Conservation (phyloP, 768 basidiomycete genomes). For the Pleurotus sapidus region DNA sequence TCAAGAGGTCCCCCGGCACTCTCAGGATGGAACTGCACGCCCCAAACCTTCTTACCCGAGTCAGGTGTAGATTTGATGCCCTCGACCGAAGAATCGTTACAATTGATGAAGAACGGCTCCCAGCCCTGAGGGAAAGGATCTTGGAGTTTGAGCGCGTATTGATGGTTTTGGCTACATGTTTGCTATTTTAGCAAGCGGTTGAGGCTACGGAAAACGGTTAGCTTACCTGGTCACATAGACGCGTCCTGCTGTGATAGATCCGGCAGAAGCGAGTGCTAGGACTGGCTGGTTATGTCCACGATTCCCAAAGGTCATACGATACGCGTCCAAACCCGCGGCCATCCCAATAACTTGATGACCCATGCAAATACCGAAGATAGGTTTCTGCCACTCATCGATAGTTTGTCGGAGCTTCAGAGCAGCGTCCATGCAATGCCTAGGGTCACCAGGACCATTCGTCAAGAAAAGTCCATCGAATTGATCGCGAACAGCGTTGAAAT, state of each 20-base stretch:
- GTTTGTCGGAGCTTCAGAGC: conserved; percentile 78
- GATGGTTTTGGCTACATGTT: conserved; percentile 82
- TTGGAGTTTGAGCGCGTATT: conserved; percentile 91
- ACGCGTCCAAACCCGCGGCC: conserved; percentile 94
- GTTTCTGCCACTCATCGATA: conserved; percentile 85
- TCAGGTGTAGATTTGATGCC: conserved; percentile 93
- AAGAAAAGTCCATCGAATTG: conserved; percentile 94
- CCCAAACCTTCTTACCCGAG: conserved; percentile 92
- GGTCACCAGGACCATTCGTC: conserved; percentile 96
- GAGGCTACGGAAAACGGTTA: background rate
- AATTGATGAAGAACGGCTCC: conserved; percentile 99
- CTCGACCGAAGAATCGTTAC: conserved; percentile 98
- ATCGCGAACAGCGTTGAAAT: conserved; percentile 91
- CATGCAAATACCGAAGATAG: conserved; percentile 99
- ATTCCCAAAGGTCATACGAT: conserved; percentile 99
- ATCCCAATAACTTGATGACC: conserved; percentile 98
- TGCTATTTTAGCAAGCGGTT: conserved; percentile 6
- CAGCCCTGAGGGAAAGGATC: conserved; percentile 96
- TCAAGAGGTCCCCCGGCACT: conserved; percentile 98
- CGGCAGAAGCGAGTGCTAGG: conserved; percentile 87
- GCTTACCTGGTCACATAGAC: conserved; percentile 92
- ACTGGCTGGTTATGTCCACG: conserved; percentile 99
- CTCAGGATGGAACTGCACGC: conserved; percentile 99
- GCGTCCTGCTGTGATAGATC: conserved; percentile 91
- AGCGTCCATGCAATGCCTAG: conserved; percentile 83